phyloP scores from a whole-genome alignment of 2,329 filamentous ascomycete species.

The Colletotrichum tamarilloi region DNA sequence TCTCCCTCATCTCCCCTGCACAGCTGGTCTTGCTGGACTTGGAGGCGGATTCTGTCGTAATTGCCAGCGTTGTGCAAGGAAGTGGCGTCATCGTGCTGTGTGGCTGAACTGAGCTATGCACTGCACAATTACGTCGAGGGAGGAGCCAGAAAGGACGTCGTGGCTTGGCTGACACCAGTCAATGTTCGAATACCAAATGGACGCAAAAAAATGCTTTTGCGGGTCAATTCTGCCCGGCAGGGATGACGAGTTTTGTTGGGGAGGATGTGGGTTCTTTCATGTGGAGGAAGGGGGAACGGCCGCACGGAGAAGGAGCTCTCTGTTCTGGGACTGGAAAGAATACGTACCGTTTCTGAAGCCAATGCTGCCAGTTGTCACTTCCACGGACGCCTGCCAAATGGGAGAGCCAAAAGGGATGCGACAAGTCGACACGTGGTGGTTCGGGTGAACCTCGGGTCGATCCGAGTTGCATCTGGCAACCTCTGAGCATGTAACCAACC shows the following conservation, averaged over 20 bases:
- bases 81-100: slow-evolving; percentile 32
- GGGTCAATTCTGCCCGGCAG: slow-evolving; percentile 29
- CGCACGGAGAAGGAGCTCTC: neutral
- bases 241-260: slow-evolving; percentile 33
- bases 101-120: slow-evolving; percentile 22
- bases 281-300: neutral
- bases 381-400: neutral
- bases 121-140: slow-evolving; percentile 31
- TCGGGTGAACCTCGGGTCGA: slow-evolving; percentile 20
- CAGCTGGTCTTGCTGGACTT: neutral
- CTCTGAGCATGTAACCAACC: neutral
- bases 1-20: neutral
- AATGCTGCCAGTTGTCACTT: neutral
- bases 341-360: neutral
- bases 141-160: neutral
- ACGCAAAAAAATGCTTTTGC: slow-evolving; percentile 9
- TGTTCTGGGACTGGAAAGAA: neutral
- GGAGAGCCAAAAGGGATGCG: neutral
- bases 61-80: slow-evolving; percentile 23
- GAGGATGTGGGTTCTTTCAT: slow-evolving; percentile 21
- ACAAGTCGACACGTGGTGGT: neutral
- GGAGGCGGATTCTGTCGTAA: slow-evolving; percentile 6
- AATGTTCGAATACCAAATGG: neutral
- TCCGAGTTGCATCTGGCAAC: neutral
- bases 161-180: neutral